These are phyloP conservation scores for Recurvomyces mirabilis DNA, from an alignment of 495 filamentous ascomycete species.

Conservation along the genomic window DNA sequence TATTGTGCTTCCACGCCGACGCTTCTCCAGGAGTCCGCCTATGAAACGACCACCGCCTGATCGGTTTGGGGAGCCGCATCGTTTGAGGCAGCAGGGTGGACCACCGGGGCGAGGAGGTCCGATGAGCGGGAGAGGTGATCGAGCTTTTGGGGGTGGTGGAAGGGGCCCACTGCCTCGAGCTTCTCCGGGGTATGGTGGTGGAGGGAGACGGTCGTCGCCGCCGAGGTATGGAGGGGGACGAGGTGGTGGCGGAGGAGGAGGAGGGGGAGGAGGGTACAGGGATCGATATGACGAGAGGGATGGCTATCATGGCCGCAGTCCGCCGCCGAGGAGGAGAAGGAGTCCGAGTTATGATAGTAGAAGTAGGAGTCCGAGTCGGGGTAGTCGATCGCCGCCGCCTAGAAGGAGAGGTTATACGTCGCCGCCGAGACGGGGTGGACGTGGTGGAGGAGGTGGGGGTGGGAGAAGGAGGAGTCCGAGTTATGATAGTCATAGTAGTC, in stretches of 20 bases:
- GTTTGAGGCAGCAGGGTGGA: slow-evolving; percentile 2
- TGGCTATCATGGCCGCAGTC: slow-evolving; percentile 26
- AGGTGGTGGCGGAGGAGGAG: slow-evolving; percentile 27
- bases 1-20: slow-evolving; percentile 77
- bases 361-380: slow-evolving; percentile 27
- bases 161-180: slow-evolving; percentile 6
- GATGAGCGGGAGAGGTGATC: background rate
- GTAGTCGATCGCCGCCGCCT: too few relatives aligned
- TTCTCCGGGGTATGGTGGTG: slow-evolving; percentile 23
- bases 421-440: slow-evolving; percentile 21
- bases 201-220: slow-evolving; percentile 28
- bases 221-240: slow-evolving; percentile 24
- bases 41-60: slow-evolving; percentile 12
- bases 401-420: slow-evolving; percentile 37
- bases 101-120: background rate
- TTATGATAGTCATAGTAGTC: slow-evolving; percentile 17
- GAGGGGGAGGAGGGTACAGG: slow-evolving; percentile 31
- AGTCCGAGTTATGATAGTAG: slow-evolving; percentile 19
- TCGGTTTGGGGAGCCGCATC: slow-evolving; percentile 14
- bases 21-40: slow-evolving; percentile 32
- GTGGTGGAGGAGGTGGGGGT: slow-evolving; percentile 14
- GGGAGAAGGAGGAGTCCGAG: slow-evolving; percentile 17
- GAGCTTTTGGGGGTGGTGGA: slow-evolving; percentile 6
- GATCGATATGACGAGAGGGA: slow-evolving; percentile 18
- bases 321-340: slow-evolving; percentile 21